Base-by-base conservation (phyloP, 441 rosid genomes). In the Erodium texanum region DNA sequence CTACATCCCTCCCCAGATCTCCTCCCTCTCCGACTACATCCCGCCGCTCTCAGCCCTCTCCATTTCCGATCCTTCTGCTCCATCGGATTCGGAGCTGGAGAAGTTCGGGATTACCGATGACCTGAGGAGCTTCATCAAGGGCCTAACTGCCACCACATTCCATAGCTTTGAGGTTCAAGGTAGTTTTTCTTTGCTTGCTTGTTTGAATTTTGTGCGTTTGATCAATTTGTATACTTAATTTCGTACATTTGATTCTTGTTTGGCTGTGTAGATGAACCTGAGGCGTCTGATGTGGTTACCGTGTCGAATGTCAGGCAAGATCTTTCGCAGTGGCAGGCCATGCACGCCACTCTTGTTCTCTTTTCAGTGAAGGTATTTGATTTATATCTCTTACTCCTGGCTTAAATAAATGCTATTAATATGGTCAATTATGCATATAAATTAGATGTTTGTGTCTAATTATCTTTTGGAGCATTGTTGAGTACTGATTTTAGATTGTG, bases 291-390 rank as follows among this genome's bases (percentile, higher is more conserved):
- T 66, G 68, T 63, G 11, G 71, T 82, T 12, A 66, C 70, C 14
- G 74, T 59, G 27, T 76, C 92, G 15, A 85, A 85, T 79, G 84
- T 87, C 12, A 74, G 88, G 70, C 82, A 77, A 76, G 92, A 87
- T 83, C 85, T 87, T 11, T 77, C 81, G 6, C 85, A 82, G 70
- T 87, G 89, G 88, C 89, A 87, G 54, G 89, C 84, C 82, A 82
- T 81, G 65, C 92, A 87, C 71, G 92, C 89, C 43, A 82, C 85
- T 41, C 83, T 87, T 64, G 89, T 87, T 78, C 89, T 87, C 62
- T 74, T 80, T 27, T 78, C 84, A n/a, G 89, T 87, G 24, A 85
- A 87, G 89, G 92, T 85, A 62, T 27, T 27, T 27, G 29, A 27
- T 27, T 27, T 27, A 27, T 4, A 27, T 27, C 29, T 27, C 4